Base-by-base conservation (phyloP, 1,139 yeast species). In the Protomyces inundatus region DNA sequence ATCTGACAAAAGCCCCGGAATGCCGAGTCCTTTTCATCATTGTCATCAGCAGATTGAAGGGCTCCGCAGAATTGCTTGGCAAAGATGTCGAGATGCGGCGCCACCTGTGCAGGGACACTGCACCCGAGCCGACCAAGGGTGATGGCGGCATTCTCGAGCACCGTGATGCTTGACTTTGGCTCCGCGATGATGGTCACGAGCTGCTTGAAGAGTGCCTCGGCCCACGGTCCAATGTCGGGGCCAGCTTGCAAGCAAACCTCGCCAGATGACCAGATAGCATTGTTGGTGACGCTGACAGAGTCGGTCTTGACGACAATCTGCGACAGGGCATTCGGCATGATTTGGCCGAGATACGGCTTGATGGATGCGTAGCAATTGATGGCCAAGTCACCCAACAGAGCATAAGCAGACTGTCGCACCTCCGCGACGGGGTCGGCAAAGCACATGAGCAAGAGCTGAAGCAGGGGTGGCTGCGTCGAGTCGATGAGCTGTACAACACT, bases 211-310 rank as follows among this genome's bases (percentile, higher is more conserved):
- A 89, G 75, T 50, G 85, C 86, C 55, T 79, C 77, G 58, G 87
- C 74, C 72, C 82, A 88, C n/a, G 86, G 86, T 59, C 80, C 79
- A 67, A 89, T 72, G 54, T 82, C 82, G 4, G 76, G 79, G 6
- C 73, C 73, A 36, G 86, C 73, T 68, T 89, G 82, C 71, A 90
- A 79, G 1, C 88, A 79, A 48, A 95, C 83, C 74, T 93, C 96
- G 42, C 98, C 98, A 23, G 88, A 77, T 1, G 96, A 83, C 98
- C 98, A 93, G 59, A 90, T 85, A 0, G 98, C 96, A 75, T 93
- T 93, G 73, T 90, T 89, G 74, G 86, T 82, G 58, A 88, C 86
- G 93, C 82, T 53, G 74, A 80, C 77, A 68, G 89, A 76, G 64
- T 77, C 77, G 55, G 80, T 58, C 65, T 82, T 77, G 68, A 87